These are phyloP conservation scores for Cytospora chrysosperma DNA, from an alignment of 2,329 filamentous ascomycete genomes.

Conservation along the genomic window DNA sequence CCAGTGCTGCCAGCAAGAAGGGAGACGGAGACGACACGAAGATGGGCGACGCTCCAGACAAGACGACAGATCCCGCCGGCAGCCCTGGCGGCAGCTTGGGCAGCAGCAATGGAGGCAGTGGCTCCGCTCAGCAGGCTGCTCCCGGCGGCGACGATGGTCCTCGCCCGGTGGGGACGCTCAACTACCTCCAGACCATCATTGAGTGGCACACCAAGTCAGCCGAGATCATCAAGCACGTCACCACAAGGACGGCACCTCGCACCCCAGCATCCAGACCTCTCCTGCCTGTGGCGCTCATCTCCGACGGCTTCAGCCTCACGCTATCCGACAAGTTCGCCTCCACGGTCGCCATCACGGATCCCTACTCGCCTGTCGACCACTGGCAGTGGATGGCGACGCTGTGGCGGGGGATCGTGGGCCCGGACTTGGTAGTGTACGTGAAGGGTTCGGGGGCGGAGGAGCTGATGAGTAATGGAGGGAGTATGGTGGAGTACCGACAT, in stretches of 20 bases:
- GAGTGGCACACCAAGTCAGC: constrained; percentile 75
- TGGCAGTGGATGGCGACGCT: constrained; percentile 97
- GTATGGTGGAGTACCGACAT: constrained; percentile 55
- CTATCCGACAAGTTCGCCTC: constrained; percentile 74
- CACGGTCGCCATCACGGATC: constrained; percentile 70
- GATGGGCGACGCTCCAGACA: constrained; percentile 10
- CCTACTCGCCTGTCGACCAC: constrained; percentile 81
- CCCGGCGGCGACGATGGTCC: not conserved
- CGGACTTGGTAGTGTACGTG: constrained; percentile 76
- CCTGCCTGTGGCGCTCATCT: constrained; percentile 72
- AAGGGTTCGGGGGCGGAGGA: constrained; percentile 38
- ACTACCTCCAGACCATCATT: constrained; percentile 67
- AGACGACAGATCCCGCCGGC: not conserved
- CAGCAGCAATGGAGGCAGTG: not conserved
- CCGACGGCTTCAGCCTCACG: constrained; percentile 76
- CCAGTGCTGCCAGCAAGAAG: constrained; percentile 38
- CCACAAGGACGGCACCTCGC: constrained; percentile 28
- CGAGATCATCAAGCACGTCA: constrained; percentile 61
- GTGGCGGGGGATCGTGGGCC: constrained; percentile 81
- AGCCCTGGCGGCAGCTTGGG: constrained; percentile 12
- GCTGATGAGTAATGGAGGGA: constrained; percentile 37
- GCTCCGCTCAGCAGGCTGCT: not conserved
- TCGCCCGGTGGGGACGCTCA: constrained; percentile 26
- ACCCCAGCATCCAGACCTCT: constrained; percentile 25
- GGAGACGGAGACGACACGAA: constrained; percentile 9